Evolutionary conservation across 345 rosid genomes (phyloP).

Genomic region (Clausena lansium): DNA sequence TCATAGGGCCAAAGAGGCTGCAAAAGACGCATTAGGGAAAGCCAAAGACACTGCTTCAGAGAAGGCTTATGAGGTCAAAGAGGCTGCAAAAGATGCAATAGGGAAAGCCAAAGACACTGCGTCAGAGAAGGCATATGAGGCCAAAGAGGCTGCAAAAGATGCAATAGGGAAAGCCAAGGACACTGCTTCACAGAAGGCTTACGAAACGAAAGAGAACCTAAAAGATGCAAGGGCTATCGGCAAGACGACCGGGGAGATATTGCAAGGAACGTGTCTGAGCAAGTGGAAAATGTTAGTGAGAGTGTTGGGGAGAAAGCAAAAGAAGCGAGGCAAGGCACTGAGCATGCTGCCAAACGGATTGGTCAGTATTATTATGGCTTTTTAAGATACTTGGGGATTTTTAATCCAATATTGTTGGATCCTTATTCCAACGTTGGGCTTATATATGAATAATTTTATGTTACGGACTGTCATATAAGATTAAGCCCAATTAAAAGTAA

Average conservation of each 20-base stretch:
- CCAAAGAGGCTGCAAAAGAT: conserved; percentile 23
- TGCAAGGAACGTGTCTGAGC: conserved; percentile 12
- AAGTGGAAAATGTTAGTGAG: not conserved
- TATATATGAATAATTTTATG: too few species aligned
- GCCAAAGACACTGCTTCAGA: conserved; percentile 7
- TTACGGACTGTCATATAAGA: too few species aligned
- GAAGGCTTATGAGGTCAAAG: conserved; percentile 14
- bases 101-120: conserved; percentile 8
- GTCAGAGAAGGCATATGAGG: conserved; percentile 9
- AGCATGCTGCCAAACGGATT: not conserved
- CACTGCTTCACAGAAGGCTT: conserved; percentile 7
- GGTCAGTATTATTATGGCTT: not conserved
- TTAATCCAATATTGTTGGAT: too few species aligned
- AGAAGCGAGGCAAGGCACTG: conserved; percentile 13
- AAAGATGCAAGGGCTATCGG: conserved; percentile 20
- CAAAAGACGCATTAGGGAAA: conserved; percentile 10
- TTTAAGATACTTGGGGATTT: conserved; percentile 8
- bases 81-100: conserved; percentile 14
- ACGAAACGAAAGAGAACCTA: conserved; percentile 6
- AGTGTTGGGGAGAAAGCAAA: conserved; percentile 7
- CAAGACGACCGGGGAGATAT: conserved; percentile 14
- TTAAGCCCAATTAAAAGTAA: too few species aligned
- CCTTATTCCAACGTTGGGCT: too few species aligned
- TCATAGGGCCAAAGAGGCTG: conserved; percentile 16
- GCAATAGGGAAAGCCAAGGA: conserved; percentile 8